Percentiles rank a stretch among this genome's conserved stretches.
phyloP scores from a whole-genome alignment of 2,329 filamentous ascomycete species.

The Stachybotrys echinatus region DNA sequence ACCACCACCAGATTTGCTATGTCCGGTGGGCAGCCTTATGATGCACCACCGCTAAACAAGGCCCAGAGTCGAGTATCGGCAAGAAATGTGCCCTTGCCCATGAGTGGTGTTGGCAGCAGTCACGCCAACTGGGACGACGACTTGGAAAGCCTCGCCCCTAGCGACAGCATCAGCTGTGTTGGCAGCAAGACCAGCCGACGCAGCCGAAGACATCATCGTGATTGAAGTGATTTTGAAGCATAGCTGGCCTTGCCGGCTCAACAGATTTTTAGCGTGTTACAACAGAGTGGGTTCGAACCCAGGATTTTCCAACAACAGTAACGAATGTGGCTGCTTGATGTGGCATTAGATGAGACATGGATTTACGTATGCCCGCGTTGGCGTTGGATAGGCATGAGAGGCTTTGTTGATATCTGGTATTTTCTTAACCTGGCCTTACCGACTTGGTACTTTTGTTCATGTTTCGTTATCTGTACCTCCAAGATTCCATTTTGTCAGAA shows the following conservation, averaged over 20 bases:
- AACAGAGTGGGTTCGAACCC: background rate
- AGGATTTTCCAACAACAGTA: background rate
- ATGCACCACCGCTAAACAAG: conserved; percentile 11
- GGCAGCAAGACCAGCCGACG: conserved; percentile 30
- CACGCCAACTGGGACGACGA: conserved; percentile 41
- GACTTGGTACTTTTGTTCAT: too few species aligned
- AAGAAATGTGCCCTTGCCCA: conserved; percentile 32
- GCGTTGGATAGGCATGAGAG: background rate
- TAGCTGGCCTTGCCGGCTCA: background rate
- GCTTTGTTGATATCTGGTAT: too few species aligned
- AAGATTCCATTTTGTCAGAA: too few species aligned
- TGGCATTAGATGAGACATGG: background rate
- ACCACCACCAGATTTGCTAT: conserved; percentile 12
- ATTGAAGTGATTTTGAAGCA: conserved; percentile 5
- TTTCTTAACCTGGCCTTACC: too few species aligned
- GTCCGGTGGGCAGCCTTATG: conserved; percentile 9
- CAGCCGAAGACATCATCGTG: conserved; percentile 14
- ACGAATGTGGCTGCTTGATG: background rate
- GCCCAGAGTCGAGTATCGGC: conserved; percentile 21
- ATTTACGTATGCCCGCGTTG: background rate
- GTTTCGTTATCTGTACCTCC: too few species aligned
- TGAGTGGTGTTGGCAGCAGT: conserved; percentile 35
- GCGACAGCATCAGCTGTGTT: conserved; percentile 59
- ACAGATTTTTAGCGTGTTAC: background rate
- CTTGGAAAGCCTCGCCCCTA: conserved; percentile 49